Percentiles rank a stretch among this genome's conserved stretches.
Evolutionary conservation across 176 grass and related monocot genomes (phyloP).

Genomic region (Cocos nucifera): DNA sequence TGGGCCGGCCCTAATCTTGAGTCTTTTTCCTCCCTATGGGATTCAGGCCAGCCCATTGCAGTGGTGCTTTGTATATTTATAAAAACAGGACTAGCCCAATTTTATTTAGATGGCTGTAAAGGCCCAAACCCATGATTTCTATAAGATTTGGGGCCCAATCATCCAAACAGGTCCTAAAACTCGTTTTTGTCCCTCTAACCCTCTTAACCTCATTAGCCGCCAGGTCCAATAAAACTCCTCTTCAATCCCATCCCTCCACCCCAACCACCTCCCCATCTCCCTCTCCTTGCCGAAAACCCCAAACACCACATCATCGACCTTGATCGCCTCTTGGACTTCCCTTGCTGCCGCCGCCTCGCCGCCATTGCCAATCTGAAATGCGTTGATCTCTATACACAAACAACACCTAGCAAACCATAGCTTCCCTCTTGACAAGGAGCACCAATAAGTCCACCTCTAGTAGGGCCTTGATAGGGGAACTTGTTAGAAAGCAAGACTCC

Average conservation of each 20-base stretch:
- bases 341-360: conserved; percentile 1
- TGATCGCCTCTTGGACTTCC: conserved; percentile 28
- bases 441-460: conserved; percentile 6
- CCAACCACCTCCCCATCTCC: conserved; percentile 22
- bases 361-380: conserved; percentile 31
- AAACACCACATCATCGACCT: conserved; percentile 30
- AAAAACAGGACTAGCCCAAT: too few relatives aligned
- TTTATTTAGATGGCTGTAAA: too few relatives aligned
- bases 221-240: conserved; percentile 48
- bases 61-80: too few relatives aligned
- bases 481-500: conserved; percentile 25
- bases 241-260: conserved; percentile 9
- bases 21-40: too few relatives aligned
- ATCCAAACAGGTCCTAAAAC: too few relatives aligned
- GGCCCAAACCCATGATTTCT: too few relatives aligned
- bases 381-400: conserved; percentile 19
- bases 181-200: conserved; percentile 4
- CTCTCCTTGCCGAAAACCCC: background rate
- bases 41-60: too few relatives aligned
- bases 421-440: background rate
- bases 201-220: conserved; percentile 19
- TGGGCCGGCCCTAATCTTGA: too few relatives aligned
- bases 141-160: too few relatives aligned
- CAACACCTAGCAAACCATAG: background rate
- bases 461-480: background rate